phyloP scores from a whole-genome alignment of 306 rosid genomes.

The Gillenia trifoliata region DNA sequence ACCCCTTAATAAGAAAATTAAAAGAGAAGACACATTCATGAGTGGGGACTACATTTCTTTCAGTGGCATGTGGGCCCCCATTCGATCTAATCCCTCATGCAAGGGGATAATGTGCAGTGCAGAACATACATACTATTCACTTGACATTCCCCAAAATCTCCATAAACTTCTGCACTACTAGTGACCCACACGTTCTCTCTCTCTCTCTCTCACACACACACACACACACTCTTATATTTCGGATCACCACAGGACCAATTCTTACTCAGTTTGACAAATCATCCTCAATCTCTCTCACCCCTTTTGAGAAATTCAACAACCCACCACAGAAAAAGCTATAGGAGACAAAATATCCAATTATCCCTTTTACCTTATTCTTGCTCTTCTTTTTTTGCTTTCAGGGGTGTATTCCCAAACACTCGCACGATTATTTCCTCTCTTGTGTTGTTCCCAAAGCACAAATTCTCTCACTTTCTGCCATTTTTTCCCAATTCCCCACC shows the following conservation, averaged over 20 bases:
- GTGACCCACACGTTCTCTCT: constrained; percentile 25
- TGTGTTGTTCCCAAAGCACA: neutral
- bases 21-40: neutral
- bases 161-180: neutral
- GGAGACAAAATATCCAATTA: constrained; percentile 10
- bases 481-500: neutral
- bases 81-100: neutral
- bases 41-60: neutral
- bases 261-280: constrained; percentile 6
- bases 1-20: neutral
- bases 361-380: constrained; percentile 2
- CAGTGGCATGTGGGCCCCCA: neutral
- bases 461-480: constrained; percentile 8
- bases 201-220: neutral
- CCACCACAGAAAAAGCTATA: constrained; percentile 31
- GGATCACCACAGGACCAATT: constrained; percentile 57
- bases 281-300: neutral
- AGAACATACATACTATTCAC: neutral
- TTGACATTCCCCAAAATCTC: neutral
- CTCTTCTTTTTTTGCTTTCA: neutral
- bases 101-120: neutral
- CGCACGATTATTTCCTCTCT: neutral
- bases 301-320: constrained; percentile 23
- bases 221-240: constrained; percentile 27
- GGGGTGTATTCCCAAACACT: constrained; percentile 14